Percentiles rank a stretch among this genome's conserved stretches.
These are phyloP conservation scores for Rubroboletus pulcherrimus DNA, from an alignment of 768 basidiomycete species.

Conservation along the genomic window DNA sequence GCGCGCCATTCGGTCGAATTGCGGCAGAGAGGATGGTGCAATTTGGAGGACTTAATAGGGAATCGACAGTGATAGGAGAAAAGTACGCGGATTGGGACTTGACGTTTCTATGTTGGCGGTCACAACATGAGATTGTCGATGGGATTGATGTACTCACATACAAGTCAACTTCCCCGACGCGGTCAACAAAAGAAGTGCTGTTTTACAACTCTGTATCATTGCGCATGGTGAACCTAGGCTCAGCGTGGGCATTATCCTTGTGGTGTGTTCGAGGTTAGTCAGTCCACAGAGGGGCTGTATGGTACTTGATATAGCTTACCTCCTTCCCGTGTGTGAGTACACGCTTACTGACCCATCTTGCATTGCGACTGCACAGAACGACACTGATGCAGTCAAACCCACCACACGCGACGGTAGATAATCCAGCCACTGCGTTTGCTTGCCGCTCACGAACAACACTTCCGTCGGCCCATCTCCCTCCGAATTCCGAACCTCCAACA, in stretches of 20 bases:
- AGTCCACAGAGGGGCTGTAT: no score
- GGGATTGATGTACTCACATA: constrained; percentile 49
- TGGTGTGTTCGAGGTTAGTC: not conserved
- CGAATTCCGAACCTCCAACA: constrained; percentile 77
- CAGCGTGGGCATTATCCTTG: constrained; percentile 74
- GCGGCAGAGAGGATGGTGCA: constrained; percentile 57
- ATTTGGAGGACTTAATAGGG: constrained; percentile 57
- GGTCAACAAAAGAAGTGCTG: constrained; percentile 70
- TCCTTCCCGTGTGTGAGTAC: constrained; percentile 80
- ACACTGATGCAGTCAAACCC: constrained; percentile 54
- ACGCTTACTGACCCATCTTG: constrained; percentile 79
- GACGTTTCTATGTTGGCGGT: constrained; percentile 59
- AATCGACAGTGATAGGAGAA: constrained; percentile 57
- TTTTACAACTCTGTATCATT: constrained; percentile 61
- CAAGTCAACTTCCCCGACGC: constrained; percentile 66
- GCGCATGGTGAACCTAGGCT: constrained; percentile 68
- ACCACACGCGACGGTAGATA: constrained; percentile 77
- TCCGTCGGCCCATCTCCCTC: constrained; percentile 65
- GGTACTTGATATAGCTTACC: constrained; percentile 43
- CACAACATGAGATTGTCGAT: constrained; percentile 1
- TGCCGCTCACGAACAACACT: constrained; percentile 58
- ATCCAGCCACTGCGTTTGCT: constrained; percentile 85
- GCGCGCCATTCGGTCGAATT: constrained; percentile 76
- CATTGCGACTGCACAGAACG: constrained; percentile 73
- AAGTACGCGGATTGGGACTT: constrained; percentile 64